Evolutionary conservation across 2,329 filamentous ascomycete genomes (phyloP), one percentile per base, ranked within the genome.

Genomic region (Sclerotinia sclerotiorum): DNA sequence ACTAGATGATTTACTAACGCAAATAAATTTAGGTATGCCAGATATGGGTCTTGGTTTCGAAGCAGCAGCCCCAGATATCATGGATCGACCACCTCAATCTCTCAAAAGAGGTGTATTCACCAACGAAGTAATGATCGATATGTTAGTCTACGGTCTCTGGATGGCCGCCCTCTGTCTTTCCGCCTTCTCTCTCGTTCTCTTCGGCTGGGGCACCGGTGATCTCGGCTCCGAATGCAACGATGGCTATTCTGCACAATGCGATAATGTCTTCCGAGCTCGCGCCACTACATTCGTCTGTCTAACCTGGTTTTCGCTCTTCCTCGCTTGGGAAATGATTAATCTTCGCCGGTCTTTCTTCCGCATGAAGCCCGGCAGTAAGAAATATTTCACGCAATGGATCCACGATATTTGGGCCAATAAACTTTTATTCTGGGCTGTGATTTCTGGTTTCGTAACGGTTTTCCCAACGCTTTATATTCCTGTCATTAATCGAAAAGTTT

Each of bases 31-130:
- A 68, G 76, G 76, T 69, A 88, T 95, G 78, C 93, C 93, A 1
- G 93, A 94, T 69, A 95, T 97, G 81, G 93, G 93, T 55, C 86
- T 97, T 0, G 92, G 93, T 27, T 90, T 93, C 73, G 93, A 97
- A 79, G 81, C 84, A 56, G 91, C 92, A 0, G 87, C 89, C 0
- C 84, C 86, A 2, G 90, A 94, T 76, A 89, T 97, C 70, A 92
- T 97, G 86, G 82, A 68, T 24, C 89, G 92, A 65, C 91, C 92
- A 10, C 93, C 93, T 0, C 91, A 94, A 72, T 85, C 89, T 79
- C 74, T 75, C 68, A 85, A 86, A 79, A 80, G 81, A 70, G 90
- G 91, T 71, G 88, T 94, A 61, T 95, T 95, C 79, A 93, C 90
- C 19, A 84, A 84, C 76, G 90, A 95, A 80, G 85, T 95, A 72